These are phyloP conservation scores for Aspergillus biplanus DNA, from an alignment of 495 filamentous ascomycete species.

Conservation along the genomic window DNA sequence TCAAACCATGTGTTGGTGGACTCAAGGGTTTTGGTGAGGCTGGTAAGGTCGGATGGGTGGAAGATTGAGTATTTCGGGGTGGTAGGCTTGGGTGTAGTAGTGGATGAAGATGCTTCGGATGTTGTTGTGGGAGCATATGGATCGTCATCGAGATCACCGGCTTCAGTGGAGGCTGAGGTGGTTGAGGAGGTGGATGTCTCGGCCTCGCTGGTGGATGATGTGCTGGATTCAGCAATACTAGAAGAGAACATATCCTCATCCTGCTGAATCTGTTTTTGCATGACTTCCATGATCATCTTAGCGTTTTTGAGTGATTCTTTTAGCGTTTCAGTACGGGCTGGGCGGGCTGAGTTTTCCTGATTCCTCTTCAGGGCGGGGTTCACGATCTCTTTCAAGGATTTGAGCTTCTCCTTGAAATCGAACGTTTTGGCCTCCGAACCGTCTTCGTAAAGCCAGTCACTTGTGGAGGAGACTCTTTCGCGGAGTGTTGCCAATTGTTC, in stretches of 20 bases:
- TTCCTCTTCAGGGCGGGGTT: conserved; percentile 68
- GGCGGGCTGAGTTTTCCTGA: conserved; percentile 67
- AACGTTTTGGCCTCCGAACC: conserved; percentile 73
- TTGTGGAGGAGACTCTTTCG: conserved; percentile 64
- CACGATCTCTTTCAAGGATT: conserved; percentile 71
- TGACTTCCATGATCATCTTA: conserved; percentile 50
- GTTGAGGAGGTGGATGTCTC: conserved; percentile 15
- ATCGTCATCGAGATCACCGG: conserved; percentile 49
- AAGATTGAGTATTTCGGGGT: conserved; percentile 47
- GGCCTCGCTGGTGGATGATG: conserved; percentile 30
- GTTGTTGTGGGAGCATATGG: conserved; percentile 40
- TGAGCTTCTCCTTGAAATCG: conserved; percentile 71
- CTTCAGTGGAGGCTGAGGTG: conserved; percentile 24
- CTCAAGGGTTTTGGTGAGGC: conserved; percentile 40
- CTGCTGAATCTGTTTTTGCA: conserved; percentile 45
- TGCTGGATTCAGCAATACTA: conserved; percentile 33
- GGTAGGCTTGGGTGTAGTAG: conserved; percentile 37
- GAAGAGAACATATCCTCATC: conserved; percentile 48
- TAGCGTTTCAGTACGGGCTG: conserved; percentile 64
- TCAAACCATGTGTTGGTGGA: conserved; percentile 64
- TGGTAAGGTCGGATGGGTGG: conserved; percentile 59
- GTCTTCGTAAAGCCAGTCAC: conserved; percentile 90
- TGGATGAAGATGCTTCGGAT: conserved; percentile 34
- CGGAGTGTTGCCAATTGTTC: conserved; percentile 65
- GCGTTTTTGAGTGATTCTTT: conserved; percentile 62